Conservation (phyloP, 116 monocot genomes). For the Dioscorea cayenensis region DNA sequence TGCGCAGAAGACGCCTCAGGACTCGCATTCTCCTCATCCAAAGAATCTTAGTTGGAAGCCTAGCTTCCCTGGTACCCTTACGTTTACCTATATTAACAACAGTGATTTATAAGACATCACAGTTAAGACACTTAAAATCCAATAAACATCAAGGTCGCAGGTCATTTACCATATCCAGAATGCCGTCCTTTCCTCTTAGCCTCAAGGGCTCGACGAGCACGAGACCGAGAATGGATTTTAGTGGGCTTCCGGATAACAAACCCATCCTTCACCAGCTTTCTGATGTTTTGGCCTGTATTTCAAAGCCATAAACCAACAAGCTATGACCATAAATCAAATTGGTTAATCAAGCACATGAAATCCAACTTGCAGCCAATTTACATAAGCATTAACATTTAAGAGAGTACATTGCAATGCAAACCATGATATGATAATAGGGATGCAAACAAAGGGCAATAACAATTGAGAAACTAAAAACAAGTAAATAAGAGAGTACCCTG, state of each 20-base stretch:
- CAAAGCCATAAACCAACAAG: not conserved
- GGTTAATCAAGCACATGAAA: not conserved
- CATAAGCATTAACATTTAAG: too few relatives aligned
- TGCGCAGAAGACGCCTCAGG: conserved; percentile 33
- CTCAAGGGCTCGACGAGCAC: conserved; percentile 39
- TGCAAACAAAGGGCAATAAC: too few relatives aligned
- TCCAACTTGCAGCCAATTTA: not conserved
- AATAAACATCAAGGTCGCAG: not conserved
- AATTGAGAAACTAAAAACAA: too few relatives aligned
- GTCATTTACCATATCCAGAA: conserved; percentile 33
- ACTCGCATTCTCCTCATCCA: conserved; percentile 59
- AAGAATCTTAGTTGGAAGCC: conserved; percentile 45
- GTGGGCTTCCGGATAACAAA: conserved; percentile 41
- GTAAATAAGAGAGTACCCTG: too few relatives aligned
- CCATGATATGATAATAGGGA: too few relatives aligned
- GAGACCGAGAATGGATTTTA: conserved; percentile 49
- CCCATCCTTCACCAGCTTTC: conserved; percentile 49
- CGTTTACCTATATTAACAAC: conserved; percentile 16
- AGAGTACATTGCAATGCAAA: too few relatives aligned
- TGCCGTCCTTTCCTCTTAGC: conserved; percentile 59
- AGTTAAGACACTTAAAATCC: not conserved
- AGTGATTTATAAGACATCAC: not conserved
- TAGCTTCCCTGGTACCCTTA: conserved; percentile 38
- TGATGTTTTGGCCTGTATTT: conserved; percentile 28
- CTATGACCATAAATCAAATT: too few relatives aligned